phyloP scores from a whole-genome alignment of 2,329 filamentous ascomycete genomes.

The Kalaharituber pfeilii region DNA sequence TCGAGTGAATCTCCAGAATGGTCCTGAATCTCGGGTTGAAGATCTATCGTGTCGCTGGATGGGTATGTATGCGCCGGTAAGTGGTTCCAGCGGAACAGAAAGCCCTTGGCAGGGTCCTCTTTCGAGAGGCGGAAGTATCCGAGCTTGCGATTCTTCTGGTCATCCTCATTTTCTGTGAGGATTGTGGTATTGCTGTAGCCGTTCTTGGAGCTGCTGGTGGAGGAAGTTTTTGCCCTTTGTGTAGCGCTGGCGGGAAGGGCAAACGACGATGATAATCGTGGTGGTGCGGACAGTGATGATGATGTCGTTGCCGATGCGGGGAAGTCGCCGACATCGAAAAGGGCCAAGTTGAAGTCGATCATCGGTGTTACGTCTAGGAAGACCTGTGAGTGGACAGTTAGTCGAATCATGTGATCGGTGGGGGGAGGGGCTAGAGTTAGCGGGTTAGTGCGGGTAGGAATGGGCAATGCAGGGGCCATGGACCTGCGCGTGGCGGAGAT shows the following conservation, averaged over 20 bases:
- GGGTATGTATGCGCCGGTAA: conserved; percentile 49
- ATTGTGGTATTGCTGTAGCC: background rate
- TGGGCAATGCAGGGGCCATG: too few relatives aligned
- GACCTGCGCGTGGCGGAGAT: too few relatives aligned
- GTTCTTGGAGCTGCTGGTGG: too few relatives aligned
- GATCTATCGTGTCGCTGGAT: background rate
- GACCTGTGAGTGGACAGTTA: conserved; percentile 20
- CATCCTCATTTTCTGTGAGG: conserved; percentile 34
- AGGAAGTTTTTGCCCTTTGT: background rate
- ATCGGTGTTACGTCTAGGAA: conserved; percentile 74
- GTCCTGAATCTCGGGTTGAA: background rate
- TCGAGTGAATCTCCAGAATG: background rate
- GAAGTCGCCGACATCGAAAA: conserved; percentile 39
- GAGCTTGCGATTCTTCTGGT: conserved; percentile 35
- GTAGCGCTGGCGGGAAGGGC: background rate
- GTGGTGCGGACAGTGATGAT: background rate
- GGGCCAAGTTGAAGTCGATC: conserved; percentile 58
- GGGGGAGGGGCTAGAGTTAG: background rate
- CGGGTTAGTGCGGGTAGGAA: too few relatives aligned
- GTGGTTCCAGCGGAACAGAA: conserved; percentile 53
- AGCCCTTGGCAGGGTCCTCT: conserved; percentile 61
- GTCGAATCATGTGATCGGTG: background rate
- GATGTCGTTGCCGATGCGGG: background rate
- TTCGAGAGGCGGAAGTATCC: conserved; percentile 59
- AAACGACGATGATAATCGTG: background rate